phyloP scores from a whole-genome alignment of 2,329 filamentous ascomycete genomes.

The Plectosphaerella cucumerina region DNA sequence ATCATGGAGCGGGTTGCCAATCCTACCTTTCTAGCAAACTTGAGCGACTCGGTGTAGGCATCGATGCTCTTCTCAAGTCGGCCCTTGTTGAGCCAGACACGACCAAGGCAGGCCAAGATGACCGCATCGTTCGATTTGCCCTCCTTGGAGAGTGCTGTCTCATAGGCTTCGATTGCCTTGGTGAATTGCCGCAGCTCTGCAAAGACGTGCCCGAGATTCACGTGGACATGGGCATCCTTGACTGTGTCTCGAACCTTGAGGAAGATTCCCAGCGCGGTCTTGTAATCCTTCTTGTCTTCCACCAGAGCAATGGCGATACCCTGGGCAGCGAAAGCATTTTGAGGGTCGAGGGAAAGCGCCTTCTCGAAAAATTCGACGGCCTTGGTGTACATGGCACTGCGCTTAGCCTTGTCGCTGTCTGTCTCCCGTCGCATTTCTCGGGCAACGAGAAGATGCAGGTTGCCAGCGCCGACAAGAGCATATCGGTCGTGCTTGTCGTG shows the following conservation, averaged over 20 bases:
- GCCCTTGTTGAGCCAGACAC: slow-evolving; percentile 80
- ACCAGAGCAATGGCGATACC: slow-evolving; percentile 91
- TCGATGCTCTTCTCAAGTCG: slow-evolving; percentile 57
- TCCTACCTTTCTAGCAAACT: slow-evolving; percentile 59
- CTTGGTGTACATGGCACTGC: slow-evolving; percentile 79
- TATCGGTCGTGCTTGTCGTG: slow-evolving; percentile 99
- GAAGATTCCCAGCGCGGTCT: slow-evolving; percentile 79
- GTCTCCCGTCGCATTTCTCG: slow-evolving; percentile 92
- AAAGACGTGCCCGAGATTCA: slow-evolving; percentile 92
- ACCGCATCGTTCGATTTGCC: slow-evolving; percentile 68
- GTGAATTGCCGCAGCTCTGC: slow-evolving; percentile 85
- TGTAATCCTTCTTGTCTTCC: slow-evolving; percentile 89
- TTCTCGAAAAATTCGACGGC: slow-evolving; percentile 99
- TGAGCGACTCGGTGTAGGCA: slow-evolving; percentile 52
- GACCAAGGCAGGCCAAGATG: slow-evolving; percentile 80
- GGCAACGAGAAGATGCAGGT: slow-evolving; percentile 79
- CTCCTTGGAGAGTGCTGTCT: slow-evolving; percentile 76
- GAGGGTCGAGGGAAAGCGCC: slow-evolving; percentile 87
- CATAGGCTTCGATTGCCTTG: slow-evolving; percentile 93
- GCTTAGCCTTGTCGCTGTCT: slow-evolving; percentile 86
- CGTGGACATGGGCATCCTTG: slow-evolving; percentile 80
- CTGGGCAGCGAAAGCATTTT: slow-evolving; percentile 94
- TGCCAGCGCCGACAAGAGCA: slow-evolving; percentile 93
- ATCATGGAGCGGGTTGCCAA: not conserved
- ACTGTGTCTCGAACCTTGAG: slow-evolving; percentile 87